Conservation (phyloP, 2,329 filamentous ascomycete genomes). For the Aspergillus tamarii region DNA sequence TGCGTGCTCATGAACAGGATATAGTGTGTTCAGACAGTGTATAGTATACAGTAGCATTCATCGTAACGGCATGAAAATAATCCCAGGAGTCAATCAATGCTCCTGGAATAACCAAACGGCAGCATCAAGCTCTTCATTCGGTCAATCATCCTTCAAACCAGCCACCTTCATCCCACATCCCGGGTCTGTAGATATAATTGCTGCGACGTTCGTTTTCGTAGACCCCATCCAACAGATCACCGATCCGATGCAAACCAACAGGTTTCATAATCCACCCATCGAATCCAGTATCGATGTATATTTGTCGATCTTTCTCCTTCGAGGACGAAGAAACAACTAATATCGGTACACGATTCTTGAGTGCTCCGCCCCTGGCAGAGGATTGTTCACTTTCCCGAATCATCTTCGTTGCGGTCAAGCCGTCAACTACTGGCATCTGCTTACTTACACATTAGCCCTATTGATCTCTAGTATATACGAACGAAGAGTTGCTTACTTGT, state of each 20-base stretch:
- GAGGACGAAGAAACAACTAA: constrained; percentile 87
- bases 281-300: constrained; percentile 77
- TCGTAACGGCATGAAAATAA: constrained; percentile 11
- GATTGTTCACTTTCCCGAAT: constrained; percentile 72
- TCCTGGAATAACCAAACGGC: background rate
- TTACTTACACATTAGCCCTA: background rate
- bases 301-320: constrained; percentile 67
- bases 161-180: constrained; percentile 81
- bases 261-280: constrained; percentile 91
- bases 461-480: too few species aligned
- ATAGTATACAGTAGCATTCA: constrained; percentile 6
- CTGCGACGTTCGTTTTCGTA: constrained; percentile 61
- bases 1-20: background rate
- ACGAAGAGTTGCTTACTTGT: constrained; percentile 61
- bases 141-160: constrained; percentile 64
- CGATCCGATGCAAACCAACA: constrained; percentile 76
- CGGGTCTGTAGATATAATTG: constrained; percentile 68
- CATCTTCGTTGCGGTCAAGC: constrained; percentile 78
- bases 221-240: constrained; percentile 70
- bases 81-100: background rate
- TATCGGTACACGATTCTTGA: constrained; percentile 65
- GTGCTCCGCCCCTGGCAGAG: background rate
- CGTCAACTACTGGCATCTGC: constrained; percentile 91
- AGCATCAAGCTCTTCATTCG: constrained; percentile 22
- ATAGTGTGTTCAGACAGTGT: background rate